phyloP scores from a whole-genome alignment of 2,329 filamentous ascomycete species.

The Calonectria pseudoturangicola region DNA sequence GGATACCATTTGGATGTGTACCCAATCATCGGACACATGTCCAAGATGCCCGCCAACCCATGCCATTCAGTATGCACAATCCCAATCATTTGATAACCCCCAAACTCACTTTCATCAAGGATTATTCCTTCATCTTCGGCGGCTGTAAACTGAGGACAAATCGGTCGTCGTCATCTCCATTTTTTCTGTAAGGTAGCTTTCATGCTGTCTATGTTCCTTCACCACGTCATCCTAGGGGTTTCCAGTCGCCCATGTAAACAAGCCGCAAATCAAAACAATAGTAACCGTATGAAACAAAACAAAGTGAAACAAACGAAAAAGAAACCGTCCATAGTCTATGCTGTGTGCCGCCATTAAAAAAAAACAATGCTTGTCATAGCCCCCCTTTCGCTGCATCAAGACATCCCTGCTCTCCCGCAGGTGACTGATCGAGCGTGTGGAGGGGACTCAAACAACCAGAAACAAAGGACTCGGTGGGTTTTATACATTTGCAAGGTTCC shows the following conservation, averaged over 20 bases:
- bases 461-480: slow-evolving; percentile 44
- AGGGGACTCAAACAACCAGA: slow-evolving; percentile 45
- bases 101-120: not conserved
- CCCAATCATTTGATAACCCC: not conserved
- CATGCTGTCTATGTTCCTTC: slow-evolving; percentile 39
- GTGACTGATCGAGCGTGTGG: slow-evolving; percentile 24
- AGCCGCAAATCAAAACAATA: slow-evolving; percentile 45
- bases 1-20: not conserved
- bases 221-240: slow-evolving; percentile 42
- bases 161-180: slow-evolving; percentile 33
- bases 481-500: slow-evolving; percentile 45
- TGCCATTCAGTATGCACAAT: not conserved
- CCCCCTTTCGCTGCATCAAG: slow-evolving; percentile 44
- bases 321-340: slow-evolving; percentile 58
- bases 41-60: not conserved
- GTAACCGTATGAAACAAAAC: slow-evolving; percentile 50
- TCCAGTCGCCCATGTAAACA: slow-evolving; percentile 39
- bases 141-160: slow-evolving; percentile 31
- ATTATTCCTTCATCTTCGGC: slow-evolving; percentile 25
- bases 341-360: slow-evolving; percentile 48
- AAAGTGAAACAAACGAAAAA: slow-evolving; percentile 38
- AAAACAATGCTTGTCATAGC: slow-evolving; percentile 54
- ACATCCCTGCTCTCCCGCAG: slow-evolving; percentile 33
- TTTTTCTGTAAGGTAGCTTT: slow-evolving; percentile 34
- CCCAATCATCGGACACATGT: not conserved